Base-by-base conservation (phyloP, 441 rosid species). In the Gossypium schwendimanii region DNA sequence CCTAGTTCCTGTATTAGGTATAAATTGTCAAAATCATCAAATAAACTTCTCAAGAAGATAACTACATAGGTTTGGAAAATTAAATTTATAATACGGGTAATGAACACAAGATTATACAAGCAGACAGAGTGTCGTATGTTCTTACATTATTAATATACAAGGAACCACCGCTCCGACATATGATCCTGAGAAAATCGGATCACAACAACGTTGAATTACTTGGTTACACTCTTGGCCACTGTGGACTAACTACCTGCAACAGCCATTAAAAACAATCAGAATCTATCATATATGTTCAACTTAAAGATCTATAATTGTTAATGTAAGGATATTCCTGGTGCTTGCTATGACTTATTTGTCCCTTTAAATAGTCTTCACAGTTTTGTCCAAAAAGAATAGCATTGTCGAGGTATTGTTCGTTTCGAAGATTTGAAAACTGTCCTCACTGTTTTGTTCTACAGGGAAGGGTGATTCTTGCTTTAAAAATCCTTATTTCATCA, bases 221-320 rank as follows among this genome's bases (percentile, higher is more conserved):
- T 6, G 17, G 17, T 83, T 82, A 92, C 49, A 84, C 91, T 72
- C 74, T 85, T 63, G 95, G 98, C 97, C 98, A 91, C 36, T 93
- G 97, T 63, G 94, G 98, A 81, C 97, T 91, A 72, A 93, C 98
- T 20, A 86, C 91, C 96, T 92, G 91, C 86, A 77, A 23, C 63
- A 72, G 39, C 61, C 18, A 54, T 52, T 20, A 50, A 39, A 55
- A 59, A 36, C 12, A 50, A 76, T 44, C 55, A 45, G 5, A 21
- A 45, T 23, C 39, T 45, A 12, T 6, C 28, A 14, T 12, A 15
- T 12, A 3, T 31, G 24, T 18, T 15, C 53, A 39, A 33, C 36
- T 36, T 0, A 3, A 49, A 8, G 33, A 14, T 57, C 53, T 49
- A 55, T 7, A 39, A 41, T 7, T 28, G 5, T 63, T 21, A n/a